phyloP scores from a whole-genome alignment of 345 rosid genomes.

The Turritis glabra region DNA sequence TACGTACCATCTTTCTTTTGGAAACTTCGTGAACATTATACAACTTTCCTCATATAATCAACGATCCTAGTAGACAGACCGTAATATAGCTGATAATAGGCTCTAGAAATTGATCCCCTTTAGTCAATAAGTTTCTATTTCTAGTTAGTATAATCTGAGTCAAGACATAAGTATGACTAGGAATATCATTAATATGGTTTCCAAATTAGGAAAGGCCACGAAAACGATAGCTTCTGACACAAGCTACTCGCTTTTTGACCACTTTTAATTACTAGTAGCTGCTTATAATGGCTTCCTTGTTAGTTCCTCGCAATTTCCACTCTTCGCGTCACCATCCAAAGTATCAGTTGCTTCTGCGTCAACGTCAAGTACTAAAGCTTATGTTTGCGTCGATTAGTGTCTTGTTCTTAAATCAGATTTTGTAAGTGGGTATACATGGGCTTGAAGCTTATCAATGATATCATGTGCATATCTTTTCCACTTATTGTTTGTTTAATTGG shows the following conservation, averaged over 20 bases:
- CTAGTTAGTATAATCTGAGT: not conserved
- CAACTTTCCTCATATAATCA: not conserved
- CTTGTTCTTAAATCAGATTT: not conserved
- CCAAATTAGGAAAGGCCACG: conserved; percentile 8
- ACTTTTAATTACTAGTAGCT: not conserved
- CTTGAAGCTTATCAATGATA: not conserved
- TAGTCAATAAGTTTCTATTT: not conserved
- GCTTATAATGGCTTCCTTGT: not conserved
- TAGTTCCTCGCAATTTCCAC: conserved; percentile 16
- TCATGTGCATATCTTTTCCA: not conserved
- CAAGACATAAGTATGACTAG: not conserved
- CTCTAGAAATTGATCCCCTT: not conserved
- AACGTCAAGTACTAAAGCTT: conserved; percentile 6
- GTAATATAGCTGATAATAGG: not conserved
- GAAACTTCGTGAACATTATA: not conserved
- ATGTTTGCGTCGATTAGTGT: not conserved
- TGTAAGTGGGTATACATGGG: conserved; percentile 4
- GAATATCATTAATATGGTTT: conserved; percentile 14
- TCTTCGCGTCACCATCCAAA: conserved; percentile 14
- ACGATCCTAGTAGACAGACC: not conserved
- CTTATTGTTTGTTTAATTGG: not conserved
- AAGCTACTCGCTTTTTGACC: conserved; percentile 7
- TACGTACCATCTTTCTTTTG: not conserved
- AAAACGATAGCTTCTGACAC: not conserved
- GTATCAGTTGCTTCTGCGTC: not conserved